phyloP scores from a whole-genome alignment of 805 yeast species.

The Nakazawaea peltata region DNA sequence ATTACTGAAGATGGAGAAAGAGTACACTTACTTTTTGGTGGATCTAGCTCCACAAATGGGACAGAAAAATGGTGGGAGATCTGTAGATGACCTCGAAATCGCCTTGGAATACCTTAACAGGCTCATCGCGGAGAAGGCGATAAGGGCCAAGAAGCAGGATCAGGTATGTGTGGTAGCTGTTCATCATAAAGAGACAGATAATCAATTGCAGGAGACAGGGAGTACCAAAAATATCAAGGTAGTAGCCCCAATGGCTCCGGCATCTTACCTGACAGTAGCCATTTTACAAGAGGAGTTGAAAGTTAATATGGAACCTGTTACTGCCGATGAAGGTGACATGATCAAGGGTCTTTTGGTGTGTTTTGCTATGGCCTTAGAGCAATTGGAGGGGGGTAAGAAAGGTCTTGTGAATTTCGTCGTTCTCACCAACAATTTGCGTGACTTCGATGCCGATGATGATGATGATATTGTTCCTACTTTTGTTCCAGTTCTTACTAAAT shows the following conservation, averaged over 20 bases:
- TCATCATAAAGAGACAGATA: constrained; percentile 19
- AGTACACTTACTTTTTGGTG: constrained; percentile 29
- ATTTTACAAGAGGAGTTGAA: constrained; percentile 10
- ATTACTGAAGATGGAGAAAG: constrained; percentile 13
- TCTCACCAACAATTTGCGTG: constrained; percentile 11
- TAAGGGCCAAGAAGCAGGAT: constrained; percentile 20
- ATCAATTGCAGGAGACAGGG: constrained; percentile 15
- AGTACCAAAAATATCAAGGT: constrained; percentile 17
- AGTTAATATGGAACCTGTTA: constrained; percentile 13
- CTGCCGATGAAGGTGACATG: constrained; percentile 18
- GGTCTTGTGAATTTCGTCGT: constrained; percentile 6
- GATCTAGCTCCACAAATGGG: constrained; percentile 42
- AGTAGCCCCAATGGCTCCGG: constrained; percentile 12
- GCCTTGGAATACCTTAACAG: constrained; percentile 34
- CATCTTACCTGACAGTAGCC: constrained; percentile 13
- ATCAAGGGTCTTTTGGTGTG: constrained; percentile 20
- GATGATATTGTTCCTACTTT: neutral
- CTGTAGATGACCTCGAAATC: constrained; percentile 31
- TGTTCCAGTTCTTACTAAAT: constrained; percentile 1
- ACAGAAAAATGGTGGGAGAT: constrained; percentile 27
- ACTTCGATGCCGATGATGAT: constrained; percentile 8
- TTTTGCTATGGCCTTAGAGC: constrained; percentile 14
- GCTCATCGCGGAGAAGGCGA: constrained; percentile 22
- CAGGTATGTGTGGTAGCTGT: constrained; percentile 15
- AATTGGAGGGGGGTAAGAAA: constrained; percentile 5